Percentiles rank a stretch among this genome's conserved stretches.
These are phyloP conservation scores for Dentipellis sp. DNA, from an alignment of 768 basidiomycete genomes.

Conservation along the genomic window DNA sequence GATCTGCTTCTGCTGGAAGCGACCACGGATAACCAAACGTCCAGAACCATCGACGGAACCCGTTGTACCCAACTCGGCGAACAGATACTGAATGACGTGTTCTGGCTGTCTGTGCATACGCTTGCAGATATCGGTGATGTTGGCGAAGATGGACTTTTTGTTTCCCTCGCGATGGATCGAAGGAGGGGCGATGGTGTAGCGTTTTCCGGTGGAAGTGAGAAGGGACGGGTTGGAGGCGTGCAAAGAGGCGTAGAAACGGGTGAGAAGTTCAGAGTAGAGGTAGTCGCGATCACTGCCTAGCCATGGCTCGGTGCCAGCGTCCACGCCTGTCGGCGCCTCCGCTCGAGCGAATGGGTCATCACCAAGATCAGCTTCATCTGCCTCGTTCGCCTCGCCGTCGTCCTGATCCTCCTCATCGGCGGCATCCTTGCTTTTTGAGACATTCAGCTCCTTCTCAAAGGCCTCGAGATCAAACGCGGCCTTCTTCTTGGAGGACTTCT, in stretches of 20 bases:
- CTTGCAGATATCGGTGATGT: constrained; percentile 95
- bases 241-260: constrained; percentile 83
- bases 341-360: constrained; percentile 74
- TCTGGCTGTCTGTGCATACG: constrained; percentile 97
- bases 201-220: constrained; percentile 77
- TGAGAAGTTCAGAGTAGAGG: constrained; percentile 93
- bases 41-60: constrained; percentile 90
- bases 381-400: constrained; percentile 53
- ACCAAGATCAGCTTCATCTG: constrained; percentile 80
- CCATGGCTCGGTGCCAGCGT: constrained; percentile 82
- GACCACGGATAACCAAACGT: constrained; percentile 92
- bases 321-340: constrained; percentile 43
- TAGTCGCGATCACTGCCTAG: constrained; percentile 90
- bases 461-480: constrained; percentile 84
- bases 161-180: constrained; percentile 92
- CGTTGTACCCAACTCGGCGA: constrained; percentile 97
- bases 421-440: constrained; percentile 51
- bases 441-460: constrained; percentile 86
- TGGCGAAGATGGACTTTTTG: constrained; percentile 96
- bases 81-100: constrained; percentile 95
- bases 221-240: constrained; percentile 93
- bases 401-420: constrained; percentile 43
- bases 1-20: constrained; percentile 97
- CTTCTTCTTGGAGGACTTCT: constrained; percentile 83
- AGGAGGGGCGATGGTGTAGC: constrained; percentile 96